Evolutionary conservation across 2,329 filamentous ascomycete genomes (phyloP).

Genomic region (Penicillium concentricum): DNA sequence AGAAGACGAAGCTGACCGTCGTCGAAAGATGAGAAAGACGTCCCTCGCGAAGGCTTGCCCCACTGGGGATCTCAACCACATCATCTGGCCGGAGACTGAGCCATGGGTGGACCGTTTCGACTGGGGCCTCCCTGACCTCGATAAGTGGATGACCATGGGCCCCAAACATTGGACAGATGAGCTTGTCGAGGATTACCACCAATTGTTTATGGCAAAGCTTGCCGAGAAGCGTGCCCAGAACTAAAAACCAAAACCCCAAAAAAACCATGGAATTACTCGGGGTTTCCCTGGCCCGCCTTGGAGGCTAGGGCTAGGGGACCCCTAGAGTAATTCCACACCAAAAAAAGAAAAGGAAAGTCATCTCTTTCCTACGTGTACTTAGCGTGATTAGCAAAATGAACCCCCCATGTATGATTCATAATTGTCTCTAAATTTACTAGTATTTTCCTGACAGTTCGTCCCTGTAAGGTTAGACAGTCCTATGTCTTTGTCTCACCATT

Average conservation of each 20-base stretch:
- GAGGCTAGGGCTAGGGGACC: not conserved
- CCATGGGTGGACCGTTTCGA: not conserved
- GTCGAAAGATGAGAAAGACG: not conserved
- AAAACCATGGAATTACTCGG: not conserved
- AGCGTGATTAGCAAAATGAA: too few species aligned
- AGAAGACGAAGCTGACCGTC: not conserved
- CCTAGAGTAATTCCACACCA: not conserved
- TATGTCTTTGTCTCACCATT: too few species aligned
- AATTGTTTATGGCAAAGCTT: not conserved
- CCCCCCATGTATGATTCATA: too few species aligned
- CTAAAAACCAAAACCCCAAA: not conserved
- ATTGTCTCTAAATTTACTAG: too few species aligned
- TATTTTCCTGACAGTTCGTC: too few species aligned
- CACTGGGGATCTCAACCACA: not conserved
- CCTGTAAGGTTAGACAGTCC: too few species aligned
- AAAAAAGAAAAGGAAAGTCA: too few species aligned
- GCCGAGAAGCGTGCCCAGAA: too few species aligned
- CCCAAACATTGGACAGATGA: too few species aligned
- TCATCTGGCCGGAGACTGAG: not conserved
- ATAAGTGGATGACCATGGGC: not conserved
- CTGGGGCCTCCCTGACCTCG: not conserved
- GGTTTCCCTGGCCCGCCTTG: not conserved
- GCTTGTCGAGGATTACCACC: not conserved
- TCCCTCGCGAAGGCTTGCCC: not conserved
- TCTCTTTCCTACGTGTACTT: too few species aligned